Evolutionary conservation across 2,329 filamentous ascomycete species (phyloP), one percentile per base, ranked within the genome.

Genomic region (Chaetomium globosum): DNA sequence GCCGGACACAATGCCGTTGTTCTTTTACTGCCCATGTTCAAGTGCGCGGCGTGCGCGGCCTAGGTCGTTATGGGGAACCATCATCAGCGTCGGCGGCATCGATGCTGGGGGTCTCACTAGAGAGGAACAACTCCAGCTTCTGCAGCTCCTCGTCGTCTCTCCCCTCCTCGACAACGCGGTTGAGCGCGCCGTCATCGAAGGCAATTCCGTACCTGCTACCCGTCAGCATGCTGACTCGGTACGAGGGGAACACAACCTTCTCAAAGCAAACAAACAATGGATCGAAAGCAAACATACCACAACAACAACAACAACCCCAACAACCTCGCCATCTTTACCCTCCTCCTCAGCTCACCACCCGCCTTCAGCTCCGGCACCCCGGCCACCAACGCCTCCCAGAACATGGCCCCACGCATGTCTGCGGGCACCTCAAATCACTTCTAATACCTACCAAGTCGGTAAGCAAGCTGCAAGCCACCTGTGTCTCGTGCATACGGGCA

Each of bases 241-340:
- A 16, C 16, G 13, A n/a, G 5, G 13, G 7, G 19, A n/a, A 43
- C 39, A 16, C 5, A 48, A 23, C 2, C n/a, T 26, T 26, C 4
- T 26, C 2, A 48, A 48, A 12, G 9, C 46, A 48, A 58, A 48
- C 46, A 48, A 58, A 48, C 26, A 52, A 52, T 4, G 6, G 21
- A 12, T 10, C 13, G 16, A 19, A 13, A 23, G 28, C 26, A 43
- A 43, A 43, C 64, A n/a, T 59, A 63, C 64, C 87, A 89, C 2
- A 89, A 77, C 21, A 89, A 89, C 2, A 89, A 77, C 21, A 89
- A 66, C 6, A 89, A 79, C 0, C 87, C 86, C 21, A 88, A 69
- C 3, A 73, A 78, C 72, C 77, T 80, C 13, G 85, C 80, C 48
- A 80, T 68, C 61, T 71, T 72, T 0, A 85, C 74, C 43, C 53